phyloP scores from a whole-genome alignment of 2,329 filamentous ascomycete genomes.

The Lecanicillium sp. region DNA sequence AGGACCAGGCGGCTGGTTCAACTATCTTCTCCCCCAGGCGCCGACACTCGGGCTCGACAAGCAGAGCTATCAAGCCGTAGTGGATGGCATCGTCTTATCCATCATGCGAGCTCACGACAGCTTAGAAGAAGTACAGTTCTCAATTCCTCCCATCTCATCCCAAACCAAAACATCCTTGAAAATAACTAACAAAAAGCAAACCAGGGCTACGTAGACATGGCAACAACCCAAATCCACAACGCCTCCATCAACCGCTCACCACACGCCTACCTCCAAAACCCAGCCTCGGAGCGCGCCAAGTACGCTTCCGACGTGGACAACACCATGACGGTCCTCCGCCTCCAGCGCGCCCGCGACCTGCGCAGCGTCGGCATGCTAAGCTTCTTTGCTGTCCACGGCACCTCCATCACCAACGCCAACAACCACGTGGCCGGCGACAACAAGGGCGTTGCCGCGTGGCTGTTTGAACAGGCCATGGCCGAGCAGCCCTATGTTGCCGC shows the following conservation, averaged over 20 bases:
- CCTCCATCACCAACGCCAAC: conserved; percentile 85
- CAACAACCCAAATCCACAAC: conserved; percentile 59
- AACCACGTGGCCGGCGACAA: conserved; percentile 91
- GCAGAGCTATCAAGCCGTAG: conserved; percentile 81
- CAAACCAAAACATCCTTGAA: not conserved
- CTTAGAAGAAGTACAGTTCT: conserved; percentile 33
- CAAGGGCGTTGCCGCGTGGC: conserved; percentile 82
- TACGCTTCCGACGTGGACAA: conserved; percentile 51
- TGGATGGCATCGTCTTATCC: conserved; percentile 74
- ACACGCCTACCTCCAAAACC: conserved; percentile 81
- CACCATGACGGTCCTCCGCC: conserved; percentile 67
- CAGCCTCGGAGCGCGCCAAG: conserved; percentile 59
- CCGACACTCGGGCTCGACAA: conserved; percentile 78
- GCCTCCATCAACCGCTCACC: conserved; percentile 86
- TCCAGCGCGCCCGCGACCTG: conserved; percentile 62
- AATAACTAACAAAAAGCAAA: not conserved
- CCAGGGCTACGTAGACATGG: conserved; percentile 60
- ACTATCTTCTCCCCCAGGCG: conserved; percentile 87
- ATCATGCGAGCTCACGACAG: conserved; percentile 66
- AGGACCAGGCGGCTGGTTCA: conserved; percentile 86
- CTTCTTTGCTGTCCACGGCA: conserved; percentile 90
- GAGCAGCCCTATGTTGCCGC: conserved; percentile 42
- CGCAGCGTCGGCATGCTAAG: conserved; percentile 76
- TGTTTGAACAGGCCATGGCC: conserved; percentile 62
- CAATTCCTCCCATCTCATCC: not conserved